phyloP scores from a whole-genome alignment of 495 filamentous ascomycete genomes.

The Hypoxylon rickii region DNA sequence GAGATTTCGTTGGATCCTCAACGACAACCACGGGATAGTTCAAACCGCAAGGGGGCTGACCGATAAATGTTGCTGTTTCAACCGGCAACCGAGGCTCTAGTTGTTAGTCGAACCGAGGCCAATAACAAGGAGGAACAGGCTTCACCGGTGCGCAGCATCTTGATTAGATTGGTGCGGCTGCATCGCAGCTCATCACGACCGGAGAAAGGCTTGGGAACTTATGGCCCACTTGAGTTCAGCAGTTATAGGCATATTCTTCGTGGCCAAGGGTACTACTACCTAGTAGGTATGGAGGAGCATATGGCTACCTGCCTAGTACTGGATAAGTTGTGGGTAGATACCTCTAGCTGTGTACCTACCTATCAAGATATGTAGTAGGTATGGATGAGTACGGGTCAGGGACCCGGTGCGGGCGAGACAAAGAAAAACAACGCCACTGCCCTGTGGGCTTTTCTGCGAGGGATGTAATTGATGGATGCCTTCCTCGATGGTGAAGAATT shows the following conservation, averaged over 20 bases:
- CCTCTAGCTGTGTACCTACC: no score
- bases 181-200: conserved; percentile 3
- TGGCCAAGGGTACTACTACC: no score
- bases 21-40: conserved; percentile 15
- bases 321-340: no score
- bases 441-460: neutral
- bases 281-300: no score
- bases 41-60: conserved; percentile 14
- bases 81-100: neutral
- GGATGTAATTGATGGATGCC: conserved; percentile 6
- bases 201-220: conserved; percentile 5
- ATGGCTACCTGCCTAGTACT: no score
- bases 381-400: no score
- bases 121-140: neutral
- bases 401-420: no score
- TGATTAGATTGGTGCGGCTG: conserved; percentile 14
- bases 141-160: conserved; percentile 19
- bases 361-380: no score
- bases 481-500: conserved; percentile 5
- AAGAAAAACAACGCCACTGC: conserved; percentile 7
- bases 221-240: conserved; percentile 19
- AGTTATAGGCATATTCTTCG: conserved; percentile 1
- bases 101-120: neutral
- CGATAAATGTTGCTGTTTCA: conserved; percentile 14
- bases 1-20: conserved; percentile 12